Percentiles rank a stretch among this genome's conserved stretches.
Conservation (phyloP, 306 rosid genomes). For the Quercus alba region DNA sequence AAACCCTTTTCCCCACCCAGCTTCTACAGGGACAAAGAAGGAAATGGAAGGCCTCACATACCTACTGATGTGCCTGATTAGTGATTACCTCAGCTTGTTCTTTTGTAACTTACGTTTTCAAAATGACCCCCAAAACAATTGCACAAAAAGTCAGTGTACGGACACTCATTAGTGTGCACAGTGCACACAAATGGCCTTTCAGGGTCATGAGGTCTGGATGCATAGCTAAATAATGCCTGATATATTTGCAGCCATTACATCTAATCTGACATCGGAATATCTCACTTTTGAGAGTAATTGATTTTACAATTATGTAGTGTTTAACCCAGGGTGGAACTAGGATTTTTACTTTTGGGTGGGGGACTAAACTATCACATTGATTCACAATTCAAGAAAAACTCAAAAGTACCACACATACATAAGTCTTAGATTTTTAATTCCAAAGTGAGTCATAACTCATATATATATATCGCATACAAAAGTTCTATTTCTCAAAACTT, state of each 20-base stretch:
- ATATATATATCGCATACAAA: too few relatives aligned
- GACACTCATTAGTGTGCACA: not conserved
- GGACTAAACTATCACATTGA: too few relatives aligned
- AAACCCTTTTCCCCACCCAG: conserved; percentile 6
- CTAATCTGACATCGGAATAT: not conserved
- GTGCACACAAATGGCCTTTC: not conserved
- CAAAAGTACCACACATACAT: too few relatives aligned
- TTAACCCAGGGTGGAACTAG: not conserved
- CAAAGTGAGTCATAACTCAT: too few relatives aligned
- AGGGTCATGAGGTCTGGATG: not conserved
- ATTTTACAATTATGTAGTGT: not conserved
- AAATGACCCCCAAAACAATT: not conserved
- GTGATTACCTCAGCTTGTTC: not conserved
- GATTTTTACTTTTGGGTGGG: too few relatives aligned
- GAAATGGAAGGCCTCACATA: conserved; percentile 1
- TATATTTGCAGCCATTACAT: not conserved
- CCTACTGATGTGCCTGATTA: not conserved
- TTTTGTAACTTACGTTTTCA: not conserved
- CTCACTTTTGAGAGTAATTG: not conserved
- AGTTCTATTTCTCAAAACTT: too few relatives aligned
- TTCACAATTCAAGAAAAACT: too few relatives aligned
- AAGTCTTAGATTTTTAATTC: too few relatives aligned
- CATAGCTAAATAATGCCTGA: not conserved
- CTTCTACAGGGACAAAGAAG: not conserved
- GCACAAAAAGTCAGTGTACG: not conserved